These are phyloP conservation scores for Alternaria conjuncta DNA, from an alignment of 2,329 filamentous ascomycete genomes.

Conservation along the genomic window DNA sequence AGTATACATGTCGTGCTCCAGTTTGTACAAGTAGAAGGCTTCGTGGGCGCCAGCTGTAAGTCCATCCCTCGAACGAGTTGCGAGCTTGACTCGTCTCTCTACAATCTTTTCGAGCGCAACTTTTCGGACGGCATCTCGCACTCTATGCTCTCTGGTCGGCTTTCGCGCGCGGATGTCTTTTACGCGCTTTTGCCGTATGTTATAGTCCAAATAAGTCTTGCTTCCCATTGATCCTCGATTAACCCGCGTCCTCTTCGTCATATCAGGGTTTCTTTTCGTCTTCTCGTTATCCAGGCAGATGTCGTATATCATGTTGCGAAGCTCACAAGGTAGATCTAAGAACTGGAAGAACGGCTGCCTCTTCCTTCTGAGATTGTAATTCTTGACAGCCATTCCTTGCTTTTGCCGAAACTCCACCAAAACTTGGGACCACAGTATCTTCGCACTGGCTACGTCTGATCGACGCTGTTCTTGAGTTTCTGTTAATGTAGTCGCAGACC, in stretches of 20 bases:
- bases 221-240: neutral
- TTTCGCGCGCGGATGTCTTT: neutral
- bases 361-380: neutral
- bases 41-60: neutral
- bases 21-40: neutral
- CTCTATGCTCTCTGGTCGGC: neutral
- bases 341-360: neutral
- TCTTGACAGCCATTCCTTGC: neutral
- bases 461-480: neutral
- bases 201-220: neutral
- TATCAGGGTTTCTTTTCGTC: neutral
- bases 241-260: neutral
- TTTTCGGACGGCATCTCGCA: neutral
- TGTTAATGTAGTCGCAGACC: neutral
- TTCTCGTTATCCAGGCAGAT: neutral
- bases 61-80: neutral
- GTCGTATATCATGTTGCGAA: constrained; percentile 4
- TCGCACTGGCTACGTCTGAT: neutral
- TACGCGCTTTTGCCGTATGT: neutral
- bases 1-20: neutral
- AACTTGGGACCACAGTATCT: neutral
- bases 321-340: neutral
- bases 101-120: too few relatives aligned
- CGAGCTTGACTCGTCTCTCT: neutral
- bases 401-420: neutral